Evolutionary conservation across 2,329 filamentous ascomycete genomes (phyloP), one percentile per base, ranked within the genome.

Genomic region (Fusarium redolens): DNA sequence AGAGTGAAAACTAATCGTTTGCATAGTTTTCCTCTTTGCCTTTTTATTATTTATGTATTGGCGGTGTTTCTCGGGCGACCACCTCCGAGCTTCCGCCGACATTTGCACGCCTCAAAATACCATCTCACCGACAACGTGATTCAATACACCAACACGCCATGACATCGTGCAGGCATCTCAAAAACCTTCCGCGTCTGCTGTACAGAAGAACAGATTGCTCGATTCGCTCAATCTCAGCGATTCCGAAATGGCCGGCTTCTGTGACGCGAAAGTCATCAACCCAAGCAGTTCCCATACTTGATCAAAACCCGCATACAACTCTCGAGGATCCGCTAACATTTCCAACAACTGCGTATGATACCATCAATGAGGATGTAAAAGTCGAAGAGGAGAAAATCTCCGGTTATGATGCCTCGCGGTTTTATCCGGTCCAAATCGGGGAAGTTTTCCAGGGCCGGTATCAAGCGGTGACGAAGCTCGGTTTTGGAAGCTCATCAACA

Each of bases 401-500:
- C 1, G 77, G 75, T 15, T 84, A 84, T 61, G 65, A 75, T 4
- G 65, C 81, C 1, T 77, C 79, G 5, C 73, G 77, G 5, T 85
- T 82, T 59, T 84, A 84, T 66, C 80, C 82, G 2, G 81, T 80
- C n/a, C 77, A 72, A 2, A 71, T 83, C 2, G 82, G 83, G 5
- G 77, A 86, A 17, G 66, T 83, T 3, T 79, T 85, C 6, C 73
- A 78, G 4, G 62, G 77, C n/a, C 69, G 76, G 7, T 86, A 80
- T 58, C 80, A 86, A 72, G 60, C 79, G 0, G 59, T 85, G 0
- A 75, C 79, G 2, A 86, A 86, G 63, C 72, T 86, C 12, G 83
- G 83, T 14, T 85, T 74, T 72, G 83, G 84, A 28, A 73, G 75
- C 20, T 80, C 76, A 11, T 85, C 82, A 9, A 86, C 83, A 0